Base-by-base conservation (phyloP, 1,284 basidiomycete genomes). In the Rhodotorula glutinis region DNA sequence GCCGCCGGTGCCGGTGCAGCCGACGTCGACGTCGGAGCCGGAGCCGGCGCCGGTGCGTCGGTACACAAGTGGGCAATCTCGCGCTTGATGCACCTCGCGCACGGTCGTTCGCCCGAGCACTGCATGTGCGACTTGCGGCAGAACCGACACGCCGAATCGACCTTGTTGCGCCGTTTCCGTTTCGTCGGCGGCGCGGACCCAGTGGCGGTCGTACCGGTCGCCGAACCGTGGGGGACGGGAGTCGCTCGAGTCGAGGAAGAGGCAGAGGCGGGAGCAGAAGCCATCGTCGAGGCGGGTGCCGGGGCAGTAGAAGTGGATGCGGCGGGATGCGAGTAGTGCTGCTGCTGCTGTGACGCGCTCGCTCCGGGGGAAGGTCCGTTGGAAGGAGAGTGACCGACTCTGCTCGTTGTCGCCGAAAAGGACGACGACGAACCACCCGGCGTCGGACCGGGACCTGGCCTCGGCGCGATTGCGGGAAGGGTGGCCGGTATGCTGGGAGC, bases 51-150 rank as follows among this genome's bases (percentile, higher is more conserved):
- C 9, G 66, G 65, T 53, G 73, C 74, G 43, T 75, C 74, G 10
- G 59, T 65, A 62, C 80, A 81, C 21, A 81, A 71, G 66, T 81
- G 79, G 1, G 80, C 79, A 46, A 81, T 81, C 60, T 80, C 79
- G 27, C 80, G 73, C 71, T 81, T 81, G 73, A 81, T 76, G 66
- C 80, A 80, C 8, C 79, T 66, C 54, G 75, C 73, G 57, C 79
- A 80, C 2, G 79, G 79, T 9, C 79, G 66, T n/a, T 75, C 75
- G 25, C 78, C 77, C 52, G 80, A 79, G 67, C 79, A 80, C 10
- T 77, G 77, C 79, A 80, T 80, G 71, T 80, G 79, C 27, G 73
- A 75, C 2, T 78, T 69, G 9, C 79, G 69, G 62, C 79, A 80
- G 74, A 79, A 80, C 57, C 79, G 76, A 70, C 79, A 80, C 0